Base-by-base conservation (phyloP, 495 filamentous ascomycete genomes). In the Neurospora sp. region DNA sequence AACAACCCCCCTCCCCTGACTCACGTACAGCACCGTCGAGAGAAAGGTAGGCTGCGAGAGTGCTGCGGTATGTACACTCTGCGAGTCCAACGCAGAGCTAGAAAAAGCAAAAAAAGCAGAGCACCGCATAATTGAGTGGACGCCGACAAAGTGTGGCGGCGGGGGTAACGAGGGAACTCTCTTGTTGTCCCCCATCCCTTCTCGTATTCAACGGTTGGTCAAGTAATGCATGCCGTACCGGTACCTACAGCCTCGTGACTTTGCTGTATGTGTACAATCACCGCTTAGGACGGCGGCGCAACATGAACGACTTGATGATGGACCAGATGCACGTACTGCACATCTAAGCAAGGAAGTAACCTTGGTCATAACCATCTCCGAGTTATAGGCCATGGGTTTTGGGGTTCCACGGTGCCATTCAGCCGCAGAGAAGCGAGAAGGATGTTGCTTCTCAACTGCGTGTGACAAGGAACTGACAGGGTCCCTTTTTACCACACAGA, bases 361-460 rank as follows among this genome's bases (percentile, higher is more conserved):
- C 54, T 62, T 62, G 54, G 54, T 62, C 27, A 62, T 62, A 62
- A 35, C 54, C 12, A 62, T 31, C 23, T 62, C 54, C 27, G 27
- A 54, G 46, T 23, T 16, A 62, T 62, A 16, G 46, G 20, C 54
- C 54, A 54, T 54, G 49, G 20, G 20, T 14, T 54, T 23, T 35
- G 54, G 54, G 54, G 54, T 62, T 35, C 12, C 54, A 62, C 54
- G 27, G 27, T 35, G 54, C 54, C 54, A 62, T 31, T 62, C 71
- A 72, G 71, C 71, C 71, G 71, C 71, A 72, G 41, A 62, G 27
- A 39, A 62, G 31, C 71, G 20, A 62, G 38, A 72, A 60, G n/a
- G 71, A 42, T 31, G 18, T 72, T 72, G 70, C 20, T 27, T 12
- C 37, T 62, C 27, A 62, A 62, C 12, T 35, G 54, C 27, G 54